A percentile compares a stretch with the other conserved stretches of the same genome.
phyloP scores from a whole-genome alignment of 2,329 filamentous ascomycete genomes.

The Ceratocystis cacaofunesta region DNA sequence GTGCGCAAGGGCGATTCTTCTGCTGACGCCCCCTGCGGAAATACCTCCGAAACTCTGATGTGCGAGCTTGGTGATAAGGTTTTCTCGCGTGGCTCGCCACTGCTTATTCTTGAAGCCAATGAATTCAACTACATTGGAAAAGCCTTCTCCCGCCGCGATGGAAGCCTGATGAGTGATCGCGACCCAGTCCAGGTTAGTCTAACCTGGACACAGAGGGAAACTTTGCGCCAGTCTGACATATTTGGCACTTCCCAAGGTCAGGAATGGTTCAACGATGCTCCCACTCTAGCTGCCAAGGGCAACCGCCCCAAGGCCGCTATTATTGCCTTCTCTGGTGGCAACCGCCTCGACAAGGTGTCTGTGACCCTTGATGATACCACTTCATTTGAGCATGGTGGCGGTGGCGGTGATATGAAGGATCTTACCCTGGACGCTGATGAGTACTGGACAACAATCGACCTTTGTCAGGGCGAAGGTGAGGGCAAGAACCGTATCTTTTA shows the following conservation, averaged over 20 bases:
- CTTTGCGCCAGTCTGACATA: conserved; percentile 31
- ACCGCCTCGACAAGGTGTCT: conserved; percentile 36
- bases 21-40: conserved; percentile 35
- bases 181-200: conserved; percentile 45
- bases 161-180: conserved; percentile 46
- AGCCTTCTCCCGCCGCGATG: conserved; percentile 42
- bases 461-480: conserved; percentile 37
- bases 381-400: conserved; percentile 37
- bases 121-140: conserved; percentile 39
- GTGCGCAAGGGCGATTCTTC: conserved; percentile 33
- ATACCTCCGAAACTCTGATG: conserved; percentile 36
- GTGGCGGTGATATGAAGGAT: conserved; percentile 30
- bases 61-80: conserved; percentile 57
- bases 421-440: conserved; percentile 33
- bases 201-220: conserved; percentile 27
- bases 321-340: conserved; percentile 32
- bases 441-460: conserved; percentile 32
- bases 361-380: conserved; percentile 35
- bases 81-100: conserved; percentile 40
- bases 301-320: conserved; percentile 25
- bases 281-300: conserved; percentile 24
- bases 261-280: conserved; percentile 41
- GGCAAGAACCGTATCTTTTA: conserved; percentile 39
- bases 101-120: conserved; percentile 33
- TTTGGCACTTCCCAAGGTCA: conserved; percentile 34